A percentile compares a stretch with the other conserved stretches of the same genome.
Evolutionary conservation across 139 green algal species (phyloP).

Genomic region (Haematococcus sp.): DNA sequence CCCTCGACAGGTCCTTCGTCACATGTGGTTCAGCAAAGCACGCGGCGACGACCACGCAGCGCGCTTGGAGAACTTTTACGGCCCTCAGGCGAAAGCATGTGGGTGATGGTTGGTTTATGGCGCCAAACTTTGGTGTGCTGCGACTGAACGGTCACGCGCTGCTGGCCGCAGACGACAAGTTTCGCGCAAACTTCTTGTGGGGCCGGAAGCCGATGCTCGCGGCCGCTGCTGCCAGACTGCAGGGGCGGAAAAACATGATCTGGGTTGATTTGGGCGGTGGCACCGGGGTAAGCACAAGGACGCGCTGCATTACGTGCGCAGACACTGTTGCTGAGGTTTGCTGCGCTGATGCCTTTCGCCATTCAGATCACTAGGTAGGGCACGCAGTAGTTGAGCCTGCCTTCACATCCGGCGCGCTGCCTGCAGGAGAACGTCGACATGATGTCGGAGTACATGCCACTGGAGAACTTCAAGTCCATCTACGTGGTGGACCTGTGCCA

Average conservation of each 20-base stretch:
- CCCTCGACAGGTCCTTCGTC: neutral
- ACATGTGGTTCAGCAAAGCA: slow-evolving; percentile 84
- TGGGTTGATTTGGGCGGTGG: slow-evolving; percentile 94
- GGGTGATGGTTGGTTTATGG: slow-evolving; percentile 7
- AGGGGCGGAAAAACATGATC: slow-evolving; percentile 66
- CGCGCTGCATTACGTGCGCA: neutral
- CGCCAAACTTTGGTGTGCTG: too few relatives aligned
- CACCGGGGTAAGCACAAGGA: slow-evolving; percentile 67
- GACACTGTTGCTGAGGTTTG: neutral
- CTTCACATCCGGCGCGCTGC: neutral
- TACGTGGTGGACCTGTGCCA: slow-evolving; percentile 96
- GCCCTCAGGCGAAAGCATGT: slow-evolving; percentile 75
- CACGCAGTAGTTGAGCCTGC: neutral
- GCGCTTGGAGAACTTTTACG: slow-evolving; percentile 86
- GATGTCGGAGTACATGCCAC: slow-evolving; percentile 91
- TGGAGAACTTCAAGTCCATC: slow-evolving; percentile 88
- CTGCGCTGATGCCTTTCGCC: neutral
- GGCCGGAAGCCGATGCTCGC: slow-evolving; percentile 89
- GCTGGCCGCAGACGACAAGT: slow-evolving; percentile 85
- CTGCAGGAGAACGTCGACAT: slow-evolving; percentile 92
- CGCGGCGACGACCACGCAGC: slow-evolving; percentile 68
- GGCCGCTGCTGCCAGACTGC: slow-evolving; percentile 79
- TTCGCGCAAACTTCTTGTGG: slow-evolving; percentile 92
- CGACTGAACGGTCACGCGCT: too few relatives aligned
- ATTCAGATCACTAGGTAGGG: neutral